Percentiles rank a stretch among this genome's conserved stretches.
Evolutionary conservation across 2,329 filamentous ascomycete genomes (phyloP).

Genomic region (Cercospora sp.): DNA sequence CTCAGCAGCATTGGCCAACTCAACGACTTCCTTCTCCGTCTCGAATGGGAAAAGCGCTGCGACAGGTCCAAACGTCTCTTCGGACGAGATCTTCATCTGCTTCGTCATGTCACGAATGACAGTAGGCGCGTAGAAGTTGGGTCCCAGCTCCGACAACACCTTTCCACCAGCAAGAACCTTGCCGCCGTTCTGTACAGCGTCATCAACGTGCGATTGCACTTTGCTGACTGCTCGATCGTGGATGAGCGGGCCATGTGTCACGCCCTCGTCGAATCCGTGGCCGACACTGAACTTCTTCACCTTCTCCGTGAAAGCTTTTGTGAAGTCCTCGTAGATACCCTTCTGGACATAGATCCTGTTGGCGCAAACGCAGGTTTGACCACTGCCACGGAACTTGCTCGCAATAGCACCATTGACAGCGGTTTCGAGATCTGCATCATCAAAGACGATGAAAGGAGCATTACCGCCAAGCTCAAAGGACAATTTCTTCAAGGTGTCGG

Average conservation of each 20-base stretch:
- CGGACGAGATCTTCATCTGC: slow-evolving; percentile 28
- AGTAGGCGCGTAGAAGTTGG: slow-evolving; percentile 30
- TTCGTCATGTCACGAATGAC: slow-evolving; percentile 28
- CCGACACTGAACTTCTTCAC: slow-evolving; percentile 72
- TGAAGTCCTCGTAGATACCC: slow-evolving; percentile 55
- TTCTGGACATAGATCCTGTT: slow-evolving; percentile 78
- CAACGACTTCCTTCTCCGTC: slow-evolving; percentile 30
- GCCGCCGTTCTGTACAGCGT: slow-evolving; percentile 64
- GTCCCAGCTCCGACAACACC: slow-evolving; percentile 42
- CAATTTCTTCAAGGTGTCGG: slow-evolving; percentile 28
- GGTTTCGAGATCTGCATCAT: slow-evolving; percentile 32
- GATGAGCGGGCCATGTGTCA: slow-evolving; percentile 80
- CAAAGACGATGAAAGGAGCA: slow-evolving; percentile 33
- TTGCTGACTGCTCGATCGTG: slow-evolving; percentile 77
- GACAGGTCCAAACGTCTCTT: slow-evolving; percentile 34
- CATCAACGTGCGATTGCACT: slow-evolving; percentile 73
- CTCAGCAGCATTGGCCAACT: slow-evolving; percentile 18
- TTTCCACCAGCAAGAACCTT: slow-evolving; percentile 22
- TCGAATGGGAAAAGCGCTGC: slow-evolving; percentile 30
- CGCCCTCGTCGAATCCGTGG: slow-evolving; percentile 64
- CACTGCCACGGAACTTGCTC: slow-evolving; percentile 30
- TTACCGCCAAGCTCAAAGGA: slow-evolving; percentile 35
- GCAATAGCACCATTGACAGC: slow-evolving; percentile 29
- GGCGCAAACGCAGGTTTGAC: slow-evolving; percentile 38
- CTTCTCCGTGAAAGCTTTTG: slow-evolving; percentile 38